These are phyloP conservation scores for Magnusiomyces suaveolens DNA, from an alignment of 1,139 yeast genomes.

Conservation along the genomic window DNA sequence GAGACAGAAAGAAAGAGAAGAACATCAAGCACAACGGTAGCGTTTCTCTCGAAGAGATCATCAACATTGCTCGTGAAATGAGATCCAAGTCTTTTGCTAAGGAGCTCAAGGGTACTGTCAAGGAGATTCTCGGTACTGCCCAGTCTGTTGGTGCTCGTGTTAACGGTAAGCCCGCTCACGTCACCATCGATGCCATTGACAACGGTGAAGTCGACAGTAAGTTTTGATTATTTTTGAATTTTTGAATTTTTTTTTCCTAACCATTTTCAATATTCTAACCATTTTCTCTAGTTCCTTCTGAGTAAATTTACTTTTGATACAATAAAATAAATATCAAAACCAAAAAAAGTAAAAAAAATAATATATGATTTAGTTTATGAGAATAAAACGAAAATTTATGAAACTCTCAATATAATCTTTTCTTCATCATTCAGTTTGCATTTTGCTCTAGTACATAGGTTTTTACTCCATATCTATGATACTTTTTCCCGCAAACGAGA, in stretches of 20 bases:
- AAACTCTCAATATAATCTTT: no score
- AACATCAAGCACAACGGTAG: conserved; percentile 99
- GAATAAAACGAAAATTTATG: conserved; percentile 1
- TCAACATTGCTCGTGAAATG: conserved; percentile 97
- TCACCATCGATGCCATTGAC: conserved; percentile 93
- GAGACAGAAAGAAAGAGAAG: conserved; percentile 99
- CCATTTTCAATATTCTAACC: conserved; percentile 10
- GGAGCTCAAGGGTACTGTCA: conserved; percentile 90
- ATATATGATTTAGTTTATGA: conserved; percentile 4
- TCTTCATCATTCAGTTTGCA: background rate
- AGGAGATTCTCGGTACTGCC: conserved; percentile 99
- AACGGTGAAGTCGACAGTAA: conserved; percentile 85
- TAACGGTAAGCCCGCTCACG: conserved; percentile 99
- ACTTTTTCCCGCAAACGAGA: conserved; percentile 6
- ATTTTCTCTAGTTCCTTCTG: conserved; percentile 13
- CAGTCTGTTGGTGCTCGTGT: conserved; percentile 98
- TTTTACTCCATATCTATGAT: background rate
- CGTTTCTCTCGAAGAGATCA: conserved; percentile 93
- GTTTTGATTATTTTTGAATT: conserved; percentile 10
- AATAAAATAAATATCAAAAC: conserved; percentile 16
- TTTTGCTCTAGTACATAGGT: conserved; percentile 4
- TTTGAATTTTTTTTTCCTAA: conserved; percentile 5
- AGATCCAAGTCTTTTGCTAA: conserved; percentile 96
- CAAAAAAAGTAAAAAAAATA: conserved; percentile 16
- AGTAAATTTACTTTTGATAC: no score